Base-by-base conservation (phyloP, 1,284 basidiomycete species). In the Pterula multifida region DNA sequence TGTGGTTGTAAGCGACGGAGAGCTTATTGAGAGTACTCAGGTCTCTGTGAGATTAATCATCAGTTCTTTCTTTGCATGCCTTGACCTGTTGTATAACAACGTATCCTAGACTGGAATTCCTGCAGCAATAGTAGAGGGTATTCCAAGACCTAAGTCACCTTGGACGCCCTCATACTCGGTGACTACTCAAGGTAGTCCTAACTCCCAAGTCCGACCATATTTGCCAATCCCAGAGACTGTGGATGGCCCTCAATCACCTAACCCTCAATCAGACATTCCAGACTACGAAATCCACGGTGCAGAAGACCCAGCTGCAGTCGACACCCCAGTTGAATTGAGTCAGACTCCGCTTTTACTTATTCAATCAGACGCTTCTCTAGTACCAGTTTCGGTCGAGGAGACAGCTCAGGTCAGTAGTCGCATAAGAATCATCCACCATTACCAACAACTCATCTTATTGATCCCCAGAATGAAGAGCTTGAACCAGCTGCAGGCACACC, bases 91-190 rank as follows among this genome's bases (percentile, higher is more conserved):
- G 28, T 32, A 6, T 6, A 32, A n/a, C n/a, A n/a, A n/a, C n/a
- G n/a, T 32, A 32, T 15, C 15, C 15, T 15, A 32, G 28, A 15
- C 15, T 6, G 28, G 15, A 32, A 32, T 32, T 15, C 28, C 28
- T 6, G 15, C 28, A 6, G 6, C 28, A 6, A 32, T 6, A 15
- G 28, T 6, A 15, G 28, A 32, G 28, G 28, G 15, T 6, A 32
- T 32, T 15, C 6, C 15, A 6, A 32, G 28, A 15, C 28, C 28
- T 15, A 32, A 15, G 15, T 52, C 45, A 24, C 47, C 55, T 22
- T 60, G 59, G 59, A 56, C 58, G 6, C 56, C 57, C 19, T 58
- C 58, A 6, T 60, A 60, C 48, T 58, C 59, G 12, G 55, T 56
- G 9, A 55, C 55, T 47, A 52, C 52, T 3, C 58, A 59, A 53